Evolutionary conservation across 2,329 filamentous ascomycete genomes (phyloP).

Genomic region (Claviceps quebecensis): DNA sequence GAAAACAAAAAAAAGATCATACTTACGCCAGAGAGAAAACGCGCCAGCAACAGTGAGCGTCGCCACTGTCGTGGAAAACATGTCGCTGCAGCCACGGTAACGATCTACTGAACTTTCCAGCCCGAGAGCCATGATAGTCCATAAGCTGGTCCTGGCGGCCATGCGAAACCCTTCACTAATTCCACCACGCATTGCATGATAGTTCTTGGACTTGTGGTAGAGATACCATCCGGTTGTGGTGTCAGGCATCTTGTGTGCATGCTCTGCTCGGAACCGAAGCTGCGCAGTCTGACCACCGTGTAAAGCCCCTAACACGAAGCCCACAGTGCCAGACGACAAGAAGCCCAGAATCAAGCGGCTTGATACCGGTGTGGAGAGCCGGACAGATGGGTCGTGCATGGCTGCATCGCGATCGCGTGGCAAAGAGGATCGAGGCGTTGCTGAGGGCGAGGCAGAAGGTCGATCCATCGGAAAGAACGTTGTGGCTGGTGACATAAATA

Average conservation of each 20-base stretch:
- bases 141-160: slow-evolving; percentile 54
- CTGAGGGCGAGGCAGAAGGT: not conserved
- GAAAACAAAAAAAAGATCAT: slow-evolving; percentile 4
- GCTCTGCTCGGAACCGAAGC: slow-evolving; percentile 84
- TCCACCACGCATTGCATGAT: slow-evolving; percentile 66
- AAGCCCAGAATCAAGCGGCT: slow-evolving; percentile 53
- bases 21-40: slow-evolving; percentile 76
- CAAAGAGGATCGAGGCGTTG: slow-evolving; percentile 5
- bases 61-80: slow-evolving; percentile 67
- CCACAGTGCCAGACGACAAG: slow-evolving; percentile 49
- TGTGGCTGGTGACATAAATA: not conserved
- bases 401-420: slow-evolving; percentile 11
- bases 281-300: slow-evolving; percentile 62
- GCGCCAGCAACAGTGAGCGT: slow-evolving; percentile 72
- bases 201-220: slow-evolving; percentile 98
- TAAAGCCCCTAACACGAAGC: slow-evolving; percentile 54
- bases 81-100: slow-evolving; percentile 55
- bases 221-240: slow-evolving; percentile 84
- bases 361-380: slow-evolving; percentile 49
- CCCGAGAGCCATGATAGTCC: slow-evolving; percentile 62
- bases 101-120: slow-evolving; percentile 67
- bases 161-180: slow-evolving; percentile 66
- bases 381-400: slow-evolving; percentile 22
- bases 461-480: not conserved
- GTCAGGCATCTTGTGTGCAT: slow-evolving; percentile 81